A percentile compares a stretch with the other conserved stretches of the same genome.
Conservation (phyloP, 1,139 yeast genomes). For the Oligophagozyma castellii region DNA sequence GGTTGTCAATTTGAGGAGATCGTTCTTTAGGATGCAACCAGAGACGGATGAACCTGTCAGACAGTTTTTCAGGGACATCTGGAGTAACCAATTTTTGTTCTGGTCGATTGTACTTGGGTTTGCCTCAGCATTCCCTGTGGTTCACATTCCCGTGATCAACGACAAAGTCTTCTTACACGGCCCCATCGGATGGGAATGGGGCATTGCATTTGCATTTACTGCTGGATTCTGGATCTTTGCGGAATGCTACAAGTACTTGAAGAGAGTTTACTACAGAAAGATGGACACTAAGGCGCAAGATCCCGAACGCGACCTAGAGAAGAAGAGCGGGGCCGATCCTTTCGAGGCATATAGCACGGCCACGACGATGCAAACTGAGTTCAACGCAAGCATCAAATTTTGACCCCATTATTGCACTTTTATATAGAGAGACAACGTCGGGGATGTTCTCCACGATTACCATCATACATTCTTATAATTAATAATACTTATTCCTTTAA, state of each 20-base stretch:
- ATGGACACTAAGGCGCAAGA: slow-evolving; percentile 31
- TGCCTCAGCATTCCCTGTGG: slow-evolving; percentile 63
- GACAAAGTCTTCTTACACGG: slow-evolving; percentile 61
- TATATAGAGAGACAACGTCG: too few species aligned
- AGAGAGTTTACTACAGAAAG: slow-evolving; percentile 40
- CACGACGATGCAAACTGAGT: slow-evolving; percentile 17
- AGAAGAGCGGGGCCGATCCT: slow-evolving; percentile 35
- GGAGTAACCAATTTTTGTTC: slow-evolving; percentile 67
- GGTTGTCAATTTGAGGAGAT: slow-evolving; percentile 62
- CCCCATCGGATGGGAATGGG: slow-evolving; percentile 77
- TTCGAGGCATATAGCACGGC: slow-evolving; percentile 38
- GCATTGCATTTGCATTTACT: slow-evolving; percentile 54
- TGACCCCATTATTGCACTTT: too few species aligned
- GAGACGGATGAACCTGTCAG: slow-evolving; percentile 49
- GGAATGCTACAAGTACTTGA: slow-evolving; percentile 55
- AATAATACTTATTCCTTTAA: too few species aligned
- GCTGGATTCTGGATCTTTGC: slow-evolving; percentile 44
- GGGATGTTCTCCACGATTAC: too few species aligned
- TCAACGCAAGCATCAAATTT: slow-evolving; percentile 4
- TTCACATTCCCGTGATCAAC: slow-evolving; percentile 81
- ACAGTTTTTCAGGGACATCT: slow-evolving; percentile 47
- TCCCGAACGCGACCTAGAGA: slow-evolving; percentile 54
- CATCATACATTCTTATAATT: too few species aligned
- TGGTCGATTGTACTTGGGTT: slow-evolving; percentile 74
- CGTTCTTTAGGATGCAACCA: slow-evolving; percentile 65